phyloP scores from a whole-genome alignment of 75 land plant genomes.

The Picea sitchensis region DNA sequence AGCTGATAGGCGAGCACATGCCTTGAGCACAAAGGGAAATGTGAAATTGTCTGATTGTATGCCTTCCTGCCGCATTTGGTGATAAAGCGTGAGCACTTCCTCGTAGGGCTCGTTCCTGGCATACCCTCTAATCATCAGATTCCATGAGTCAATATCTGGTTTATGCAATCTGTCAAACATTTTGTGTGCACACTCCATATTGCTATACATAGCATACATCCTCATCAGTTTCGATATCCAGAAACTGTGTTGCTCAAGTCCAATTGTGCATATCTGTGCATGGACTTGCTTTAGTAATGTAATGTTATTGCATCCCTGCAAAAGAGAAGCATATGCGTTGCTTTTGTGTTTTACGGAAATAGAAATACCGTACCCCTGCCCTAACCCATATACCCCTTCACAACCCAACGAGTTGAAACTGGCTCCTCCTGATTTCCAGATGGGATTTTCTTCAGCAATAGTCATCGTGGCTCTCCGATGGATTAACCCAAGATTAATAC shows the following conservation, averaged over 20 bases:
- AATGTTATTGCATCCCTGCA: no score
- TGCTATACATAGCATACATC: not conserved
- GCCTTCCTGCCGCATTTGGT: constrained; percentile 30
- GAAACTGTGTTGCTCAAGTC: constrained; percentile 20
- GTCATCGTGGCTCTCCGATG: no score
- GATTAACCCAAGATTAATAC: no score
- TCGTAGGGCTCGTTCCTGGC: constrained; percentile 16
- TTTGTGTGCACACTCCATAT: constrained; percentile 20
- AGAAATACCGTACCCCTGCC: no score
- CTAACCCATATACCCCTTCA: no score
- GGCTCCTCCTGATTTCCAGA: no score
- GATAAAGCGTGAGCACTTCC: constrained; percentile 32
- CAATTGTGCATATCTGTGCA: no score
- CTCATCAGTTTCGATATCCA: constrained; percentile 23
- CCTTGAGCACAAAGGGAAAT: constrained; percentile 47
- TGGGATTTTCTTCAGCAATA: no score
- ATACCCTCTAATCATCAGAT: constrained; percentile 33
- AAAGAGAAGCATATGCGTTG: no score
- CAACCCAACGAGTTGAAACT: no score
- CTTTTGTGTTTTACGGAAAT: no score
- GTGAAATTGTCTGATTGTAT: constrained; percentile 43
- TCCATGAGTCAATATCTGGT: constrained; percentile 49
- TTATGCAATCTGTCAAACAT: constrained; percentile 46
- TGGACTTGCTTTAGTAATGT: no score
- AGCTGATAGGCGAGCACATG: constrained; percentile 25